phyloP scores from a whole-genome alignment of 129 eudicot species.

The Helichrysum umbraculigerum region DNA sequence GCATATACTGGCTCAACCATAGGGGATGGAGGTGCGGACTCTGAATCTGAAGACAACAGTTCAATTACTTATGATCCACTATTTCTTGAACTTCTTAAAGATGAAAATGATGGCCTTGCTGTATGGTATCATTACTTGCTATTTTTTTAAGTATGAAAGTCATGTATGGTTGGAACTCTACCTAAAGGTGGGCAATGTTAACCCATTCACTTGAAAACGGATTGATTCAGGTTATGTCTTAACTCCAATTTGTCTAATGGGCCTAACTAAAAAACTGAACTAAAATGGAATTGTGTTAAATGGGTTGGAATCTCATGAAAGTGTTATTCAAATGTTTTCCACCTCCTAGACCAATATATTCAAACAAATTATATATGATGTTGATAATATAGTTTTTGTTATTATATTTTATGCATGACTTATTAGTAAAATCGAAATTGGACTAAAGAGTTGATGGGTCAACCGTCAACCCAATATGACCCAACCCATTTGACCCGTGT shows the following conservation, averaged over 20 bases:
- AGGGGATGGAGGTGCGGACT: slow-evolving; percentile 91
- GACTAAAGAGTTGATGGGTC: not conserved
- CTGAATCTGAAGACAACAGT: slow-evolving; percentile 82
- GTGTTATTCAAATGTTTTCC: not conserved
- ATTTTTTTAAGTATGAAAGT: not conserved
- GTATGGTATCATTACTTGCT: slow-evolving; percentile 49
- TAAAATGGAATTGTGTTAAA: not conserved
- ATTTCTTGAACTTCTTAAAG: slow-evolving; percentile 91
- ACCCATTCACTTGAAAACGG: no score
- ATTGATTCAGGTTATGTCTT: not conserved
- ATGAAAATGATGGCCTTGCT: slow-evolving; percentile 95
- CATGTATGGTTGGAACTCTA: no score
- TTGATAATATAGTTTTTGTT: no score
- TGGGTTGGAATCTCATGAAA: not conserved
- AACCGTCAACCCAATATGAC: not conserved
- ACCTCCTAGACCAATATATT: not conserved
- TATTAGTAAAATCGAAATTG: not conserved
- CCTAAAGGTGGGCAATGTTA: no score
- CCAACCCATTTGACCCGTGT: not conserved
- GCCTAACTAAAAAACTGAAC: not conserved
- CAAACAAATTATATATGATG: not conserved
- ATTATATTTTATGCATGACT: not conserved
- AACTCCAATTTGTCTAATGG: not conserved
- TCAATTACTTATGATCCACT: slow-evolving; percentile 82
- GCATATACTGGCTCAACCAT: slow-evolving; percentile 96